Percentiles rank a stretch among this genome's conserved stretches.
phyloP scores from a whole-genome alignment of 1,139 yeast species.

The Nakaseomyces nivariensis region DNA sequence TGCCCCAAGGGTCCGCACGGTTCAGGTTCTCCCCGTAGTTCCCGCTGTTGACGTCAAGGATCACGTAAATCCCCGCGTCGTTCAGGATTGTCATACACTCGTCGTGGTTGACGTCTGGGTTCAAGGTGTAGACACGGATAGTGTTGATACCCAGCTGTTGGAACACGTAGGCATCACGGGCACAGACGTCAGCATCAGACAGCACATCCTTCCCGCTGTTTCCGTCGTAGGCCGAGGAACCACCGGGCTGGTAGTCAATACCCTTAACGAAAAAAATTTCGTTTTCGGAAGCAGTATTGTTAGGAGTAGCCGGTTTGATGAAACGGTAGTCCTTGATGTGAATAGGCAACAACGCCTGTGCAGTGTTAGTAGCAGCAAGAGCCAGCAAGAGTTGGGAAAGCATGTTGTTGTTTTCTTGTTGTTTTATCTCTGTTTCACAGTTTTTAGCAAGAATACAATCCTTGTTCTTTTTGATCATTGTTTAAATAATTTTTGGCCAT shows the following conservation, averaged over 20 bases:
- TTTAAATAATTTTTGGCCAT: too few relatives aligned
- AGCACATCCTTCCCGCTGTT: constrained; percentile 48
- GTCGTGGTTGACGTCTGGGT: constrained; percentile 73
- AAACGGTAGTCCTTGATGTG: constrained; percentile 39
- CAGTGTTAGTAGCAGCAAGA: neutral
- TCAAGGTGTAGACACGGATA: constrained; percentile 58
- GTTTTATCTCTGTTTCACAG: too few relatives aligned
- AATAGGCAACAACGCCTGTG: constrained; percentile 37
- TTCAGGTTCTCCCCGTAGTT: constrained; percentile 52
- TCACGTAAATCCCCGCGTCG: constrained; percentile 79
- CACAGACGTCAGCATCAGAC: constrained; percentile 60
- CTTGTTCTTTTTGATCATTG: too few relatives aligned
- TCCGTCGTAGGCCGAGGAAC: constrained; percentile 48
- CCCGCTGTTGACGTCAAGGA: constrained; percentile 84
- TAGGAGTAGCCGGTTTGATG: constrained; percentile 34
- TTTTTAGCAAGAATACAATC: too few relatives aligned
- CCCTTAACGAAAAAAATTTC: constrained; percentile 46
- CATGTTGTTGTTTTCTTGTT: neutral
- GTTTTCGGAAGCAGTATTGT: constrained; percentile 33
- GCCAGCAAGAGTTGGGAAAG: neutral
- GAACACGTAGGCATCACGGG: constrained; percentile 70
- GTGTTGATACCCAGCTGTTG: constrained; percentile 73
- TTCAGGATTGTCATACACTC: constrained; percentile 79
- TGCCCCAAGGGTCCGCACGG: constrained; percentile 60
- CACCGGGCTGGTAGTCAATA: constrained; percentile 67